Base-by-base conservation (phyloP, 345 rosid species). In the Citrus glauca region DNA sequence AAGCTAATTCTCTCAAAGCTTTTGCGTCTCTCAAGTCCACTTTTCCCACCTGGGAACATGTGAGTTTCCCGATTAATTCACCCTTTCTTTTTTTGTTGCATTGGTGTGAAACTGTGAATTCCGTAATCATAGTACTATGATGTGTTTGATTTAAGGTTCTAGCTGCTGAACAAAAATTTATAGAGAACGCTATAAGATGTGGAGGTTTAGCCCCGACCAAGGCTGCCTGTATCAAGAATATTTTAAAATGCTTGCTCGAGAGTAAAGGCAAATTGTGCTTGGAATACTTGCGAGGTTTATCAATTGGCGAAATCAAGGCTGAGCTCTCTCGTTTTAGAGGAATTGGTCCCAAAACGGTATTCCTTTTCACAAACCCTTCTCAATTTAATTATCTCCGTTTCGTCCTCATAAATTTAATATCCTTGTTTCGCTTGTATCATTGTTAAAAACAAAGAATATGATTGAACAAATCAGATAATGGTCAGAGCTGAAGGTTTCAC, bases 161-260 rank as follows among this genome's bases (percentile, higher is more conserved):
- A 61, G 92, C 85, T 38, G 93, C 98, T 73, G 95, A 93, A 60
- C 27, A 86, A 1, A 89, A 81, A 69, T 79, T 72, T 50, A 53
- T 95, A 53, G 97, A 95, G 85, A 73, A 72, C 84, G 92, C 94
- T 32, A 95, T 95, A 78, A 83, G 95, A 81, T 93, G 97, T 82
- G 98, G 97, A 77, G 98, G 98, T 71, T 84, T 95, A 81, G 97
- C 98, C 6, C 95, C 98, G 0, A 91, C 86, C 25, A 93, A 92
- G 81, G 89, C 96, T 27, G 79, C 92, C 17, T 93, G 95, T 77
- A 91, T 95, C 59, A 91, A 87, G 84, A 92, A 92, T 85, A 76
- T 95, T 14, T 80, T 92, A 78, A 85, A 42, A 74, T 83, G 86
- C 73, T 85, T 95, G 86, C 83, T 87, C 56, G 85, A 87, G 70